Conservation (phyloP, 202 grass and related monocot genomes). For the Hordeum pubiflorum region DNA sequence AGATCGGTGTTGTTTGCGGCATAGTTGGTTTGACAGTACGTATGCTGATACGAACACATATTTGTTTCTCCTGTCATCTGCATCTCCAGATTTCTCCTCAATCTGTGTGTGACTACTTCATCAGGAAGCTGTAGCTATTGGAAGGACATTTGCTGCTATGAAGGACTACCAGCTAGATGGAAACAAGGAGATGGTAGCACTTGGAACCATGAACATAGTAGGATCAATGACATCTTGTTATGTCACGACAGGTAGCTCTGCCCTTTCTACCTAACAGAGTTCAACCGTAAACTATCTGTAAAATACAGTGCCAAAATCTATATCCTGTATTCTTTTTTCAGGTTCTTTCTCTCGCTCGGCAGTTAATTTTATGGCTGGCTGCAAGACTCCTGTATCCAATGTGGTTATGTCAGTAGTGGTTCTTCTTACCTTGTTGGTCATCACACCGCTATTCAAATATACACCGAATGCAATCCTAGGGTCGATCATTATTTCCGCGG, state of each 20-base stretch:
- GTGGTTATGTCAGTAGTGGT: constrained; percentile 85
- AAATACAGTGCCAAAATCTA: constrained; percentile 14
- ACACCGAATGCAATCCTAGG: constrained; percentile 85
- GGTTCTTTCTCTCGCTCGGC: constrained; percentile 96
- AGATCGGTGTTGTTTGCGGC: constrained; percentile 67
- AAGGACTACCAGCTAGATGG: constrained; percentile 92
- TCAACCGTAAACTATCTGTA: not conserved
- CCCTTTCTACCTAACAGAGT: not conserved
- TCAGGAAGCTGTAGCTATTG: constrained; percentile 92
- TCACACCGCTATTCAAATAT: constrained; percentile 92
- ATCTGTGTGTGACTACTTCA: not conserved
- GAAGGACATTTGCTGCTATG: constrained; percentile 92
- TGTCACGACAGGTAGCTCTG: constrained; percentile 56
- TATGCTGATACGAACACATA: not conserved
- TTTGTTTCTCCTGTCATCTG: not conserved
- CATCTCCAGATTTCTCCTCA: not conserved
- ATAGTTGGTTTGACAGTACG: constrained; percentile 83
- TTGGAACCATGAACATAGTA: constrained; percentile 91
- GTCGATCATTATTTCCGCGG: constrained; percentile 81
- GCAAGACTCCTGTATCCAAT: constrained; percentile 76
- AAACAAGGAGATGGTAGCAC: constrained; percentile 97
- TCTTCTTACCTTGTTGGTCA: constrained; percentile 77
- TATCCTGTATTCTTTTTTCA: constrained; percentile 11
- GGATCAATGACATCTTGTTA: constrained; percentile 98
- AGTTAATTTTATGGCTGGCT: constrained; percentile 94